These are phyloP conservation scores for Avena sativa DNA, from an alignment of 176 grass and related monocot species.

Conservation along the genomic window DNA sequence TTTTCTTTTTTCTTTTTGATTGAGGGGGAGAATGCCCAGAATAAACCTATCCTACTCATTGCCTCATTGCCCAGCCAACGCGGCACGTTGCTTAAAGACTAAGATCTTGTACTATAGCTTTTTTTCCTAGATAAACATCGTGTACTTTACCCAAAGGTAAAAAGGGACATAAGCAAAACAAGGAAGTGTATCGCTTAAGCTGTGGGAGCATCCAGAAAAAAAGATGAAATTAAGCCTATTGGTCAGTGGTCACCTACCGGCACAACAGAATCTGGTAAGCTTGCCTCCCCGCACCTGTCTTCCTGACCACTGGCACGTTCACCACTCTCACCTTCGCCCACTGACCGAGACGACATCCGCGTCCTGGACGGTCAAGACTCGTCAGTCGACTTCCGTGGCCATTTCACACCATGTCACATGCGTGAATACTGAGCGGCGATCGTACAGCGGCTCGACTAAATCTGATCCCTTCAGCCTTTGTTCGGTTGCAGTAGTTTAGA, in stretches of 20 bases:
- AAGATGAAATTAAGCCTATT: neutral
- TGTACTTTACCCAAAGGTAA: slow-evolving; percentile 21
- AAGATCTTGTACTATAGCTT: neutral
- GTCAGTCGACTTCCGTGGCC: neutral
- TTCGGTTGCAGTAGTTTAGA: neutral
- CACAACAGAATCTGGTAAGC: neutral
- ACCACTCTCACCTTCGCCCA: no score
- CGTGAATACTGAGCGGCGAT: neutral
- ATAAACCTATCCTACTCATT: neutral
- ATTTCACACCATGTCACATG: slow-evolving; percentile 7
- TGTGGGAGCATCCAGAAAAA: neutral
- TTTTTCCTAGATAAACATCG: neutral
- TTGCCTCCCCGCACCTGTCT: neutral
- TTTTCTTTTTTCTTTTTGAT: no score
- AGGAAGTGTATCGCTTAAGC: slow-evolving; percentile 7
- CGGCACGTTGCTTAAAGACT: slow-evolving; percentile 20
- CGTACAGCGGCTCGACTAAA: neutral
- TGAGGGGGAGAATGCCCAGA: no score
- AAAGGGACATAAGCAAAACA: neutral
- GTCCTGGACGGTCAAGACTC: neutral
- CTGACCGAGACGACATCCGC: neutral
- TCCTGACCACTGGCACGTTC: neutral
- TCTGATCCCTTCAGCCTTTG: neutral
- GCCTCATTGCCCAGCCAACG: neutral
- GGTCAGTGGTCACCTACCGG: neutral